Conservation (phyloP, 371 early-diverging fungal species). For the Mycotypha africana region DNA sequence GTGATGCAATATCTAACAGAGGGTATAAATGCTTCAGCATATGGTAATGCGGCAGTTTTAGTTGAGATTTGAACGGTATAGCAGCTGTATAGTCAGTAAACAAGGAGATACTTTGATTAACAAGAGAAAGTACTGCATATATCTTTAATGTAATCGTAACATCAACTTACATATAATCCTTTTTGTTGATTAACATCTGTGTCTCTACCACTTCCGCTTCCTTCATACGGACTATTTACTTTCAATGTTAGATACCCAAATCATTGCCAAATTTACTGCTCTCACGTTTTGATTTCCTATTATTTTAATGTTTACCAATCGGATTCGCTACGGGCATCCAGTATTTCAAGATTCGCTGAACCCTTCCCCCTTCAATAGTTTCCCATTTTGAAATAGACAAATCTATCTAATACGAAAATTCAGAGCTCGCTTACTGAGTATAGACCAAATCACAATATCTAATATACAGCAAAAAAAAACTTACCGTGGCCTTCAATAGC, state of each 20-base stretch:
- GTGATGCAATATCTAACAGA: conserved; percentile 52
- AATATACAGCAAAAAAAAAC: not conserved
- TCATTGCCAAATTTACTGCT: no score
- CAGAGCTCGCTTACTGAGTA: no score
- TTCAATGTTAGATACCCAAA: no score
- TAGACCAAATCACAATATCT: no score
- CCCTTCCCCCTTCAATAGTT: conserved; percentile 13
- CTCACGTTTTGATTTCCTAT: no score
- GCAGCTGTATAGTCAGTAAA: conserved; percentile 17
- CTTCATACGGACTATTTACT: conserved; percentile 38
- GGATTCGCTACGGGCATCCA: conserved; percentile 49
- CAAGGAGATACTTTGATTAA: no score
- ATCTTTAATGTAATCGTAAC: no score
- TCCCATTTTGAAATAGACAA: conserved; percentile 35
- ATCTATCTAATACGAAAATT: conserved; percentile 12
- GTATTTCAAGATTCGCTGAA: conserved; percentile 34
- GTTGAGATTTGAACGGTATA: conserved; percentile 42
- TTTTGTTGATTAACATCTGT: conserved; percentile 41
- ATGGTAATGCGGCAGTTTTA: conserved; percentile 46
- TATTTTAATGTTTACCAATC: conserved; percentile 31
- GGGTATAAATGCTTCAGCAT: conserved; percentile 57
- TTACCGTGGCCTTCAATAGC: conserved; percentile 48
- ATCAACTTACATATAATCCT: conserved; percentile 37
- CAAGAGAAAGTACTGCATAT: no score
- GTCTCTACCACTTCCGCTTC: conserved; percentile 57